Conservation (phyloP, 306 rosid genomes). For the Begonia loranthoides region DNA sequence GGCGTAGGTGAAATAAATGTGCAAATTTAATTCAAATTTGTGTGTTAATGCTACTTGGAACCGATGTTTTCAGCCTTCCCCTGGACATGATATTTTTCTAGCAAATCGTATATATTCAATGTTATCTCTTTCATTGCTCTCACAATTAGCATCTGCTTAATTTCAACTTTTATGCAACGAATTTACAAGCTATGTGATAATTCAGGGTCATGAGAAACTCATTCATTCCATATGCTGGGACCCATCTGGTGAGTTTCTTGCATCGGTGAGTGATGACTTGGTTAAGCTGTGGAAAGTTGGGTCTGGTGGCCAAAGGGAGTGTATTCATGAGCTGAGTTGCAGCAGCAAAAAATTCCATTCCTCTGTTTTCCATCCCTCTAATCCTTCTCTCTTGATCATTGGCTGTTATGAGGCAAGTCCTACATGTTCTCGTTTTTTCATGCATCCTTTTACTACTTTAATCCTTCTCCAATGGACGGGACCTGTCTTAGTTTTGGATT, state of each 20-base stretch:
- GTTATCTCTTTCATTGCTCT: too few species aligned
- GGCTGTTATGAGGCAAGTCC: conserved; percentile 51
- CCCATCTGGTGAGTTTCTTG: conserved; percentile 45
- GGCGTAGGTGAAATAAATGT: too few species aligned
- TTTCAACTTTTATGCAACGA: too few species aligned
- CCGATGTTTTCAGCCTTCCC: too few species aligned
- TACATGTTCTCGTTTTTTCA: conserved; percentile 1
- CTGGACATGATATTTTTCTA: too few species aligned
- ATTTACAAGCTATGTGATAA: neutral
- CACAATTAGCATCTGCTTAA: too few species aligned
- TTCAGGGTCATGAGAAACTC: conserved; percentile 50
- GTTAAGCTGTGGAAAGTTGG: conserved; percentile 51
- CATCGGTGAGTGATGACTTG: conserved; percentile 60
- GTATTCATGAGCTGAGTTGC: conserved; percentile 30
- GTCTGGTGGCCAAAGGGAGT: conserved; percentile 34
- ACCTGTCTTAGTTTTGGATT: neutral
- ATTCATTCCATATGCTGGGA: conserved; percentile 71
- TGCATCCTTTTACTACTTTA: conserved; percentile 1
- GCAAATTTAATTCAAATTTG: too few species aligned
- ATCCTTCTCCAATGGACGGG: too few species aligned
- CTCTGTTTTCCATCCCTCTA: conserved; percentile 57
- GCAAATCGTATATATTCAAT: too few species aligned
- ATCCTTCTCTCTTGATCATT: conserved; percentile 32
- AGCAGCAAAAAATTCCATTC: conserved; percentile 32
- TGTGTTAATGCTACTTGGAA: too few species aligned